phyloP scores from a whole-genome alignment of 2,329 filamentous ascomycete species.

The Xylariaceae sp. region DNA sequence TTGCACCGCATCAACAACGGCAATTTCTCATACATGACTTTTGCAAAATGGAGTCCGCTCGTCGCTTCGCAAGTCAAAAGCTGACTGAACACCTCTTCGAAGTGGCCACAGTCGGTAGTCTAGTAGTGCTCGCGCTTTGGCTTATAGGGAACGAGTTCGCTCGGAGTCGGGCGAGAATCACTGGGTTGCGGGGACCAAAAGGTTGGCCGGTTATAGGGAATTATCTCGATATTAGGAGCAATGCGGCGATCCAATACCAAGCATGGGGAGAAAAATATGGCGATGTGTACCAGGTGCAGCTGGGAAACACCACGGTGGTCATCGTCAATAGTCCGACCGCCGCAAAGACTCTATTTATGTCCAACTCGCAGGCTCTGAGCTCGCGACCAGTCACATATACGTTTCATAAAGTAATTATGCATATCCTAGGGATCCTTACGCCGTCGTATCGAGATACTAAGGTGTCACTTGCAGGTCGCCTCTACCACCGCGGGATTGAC shows the following conservation, averaged over 20 bases:
- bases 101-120: conserved; percentile 9
- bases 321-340: conserved; percentile 81
- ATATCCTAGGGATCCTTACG: neutral
- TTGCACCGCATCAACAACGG: too few relatives aligned
- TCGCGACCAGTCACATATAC: conserved; percentile 81
- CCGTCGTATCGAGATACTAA: neutral
- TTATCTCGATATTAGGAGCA: conserved; percentile 64
- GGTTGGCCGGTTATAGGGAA: conserved; percentile 62
- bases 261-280: conserved; percentile 66
- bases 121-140: conserved; percentile 24
- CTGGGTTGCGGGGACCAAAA: conserved; percentile 35
- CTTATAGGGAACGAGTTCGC: conserved; percentile 36
- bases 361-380: conserved; percentile 77
- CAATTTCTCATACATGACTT: neutral
- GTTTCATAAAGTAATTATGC: conserved; percentile 70
- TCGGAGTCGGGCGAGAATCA: conserved; percentile 33
- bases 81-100: conserved; percentile 1
- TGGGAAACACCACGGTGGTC: conserved; percentile 75
- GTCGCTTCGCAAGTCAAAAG: conserved; percentile 5
- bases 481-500: conserved; percentile 80
- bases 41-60: conserved; percentile 15
- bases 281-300: conserved; percentile 68
- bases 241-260: conserved; percentile 55
- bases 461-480: conserved; percentile 49
- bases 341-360: conserved; percentile 77